Conservation (phyloP, 345 rosid species). For the Pelargonium nanum region DNA sequence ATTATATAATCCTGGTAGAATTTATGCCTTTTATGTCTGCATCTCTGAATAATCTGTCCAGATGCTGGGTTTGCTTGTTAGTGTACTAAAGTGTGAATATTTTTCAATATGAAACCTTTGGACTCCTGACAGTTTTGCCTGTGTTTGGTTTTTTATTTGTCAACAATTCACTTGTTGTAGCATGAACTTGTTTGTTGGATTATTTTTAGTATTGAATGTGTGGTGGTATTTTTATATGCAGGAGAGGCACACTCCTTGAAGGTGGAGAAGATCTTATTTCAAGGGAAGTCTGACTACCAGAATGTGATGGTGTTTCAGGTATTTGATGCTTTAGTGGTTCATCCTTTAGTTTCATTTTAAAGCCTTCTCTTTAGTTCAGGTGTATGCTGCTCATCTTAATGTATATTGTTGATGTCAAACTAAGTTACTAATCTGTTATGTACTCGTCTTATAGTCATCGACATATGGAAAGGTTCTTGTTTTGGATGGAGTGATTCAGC, state of each 20-base stretch:
- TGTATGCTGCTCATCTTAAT: not conserved
- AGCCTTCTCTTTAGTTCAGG: not conserved
- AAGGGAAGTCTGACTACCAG: slow-evolving; percentile 72
- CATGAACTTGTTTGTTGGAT: not conserved
- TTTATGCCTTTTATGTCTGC: not conserved
- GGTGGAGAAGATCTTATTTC: slow-evolving; percentile 56
- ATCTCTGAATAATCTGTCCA: not conserved
- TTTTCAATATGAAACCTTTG: no score
- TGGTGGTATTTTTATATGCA: slow-evolving; percentile 17
- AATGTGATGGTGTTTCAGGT: slow-evolving; percentile 44
- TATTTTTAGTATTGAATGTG: not conserved
- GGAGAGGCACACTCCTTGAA: slow-evolving; percentile 90
- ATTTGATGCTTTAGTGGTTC: slow-evolving; percentile 8
- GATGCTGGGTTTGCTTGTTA: not conserved
- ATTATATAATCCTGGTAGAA: no score
- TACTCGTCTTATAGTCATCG: slow-evolving; percentile 49
- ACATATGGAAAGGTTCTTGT: slow-evolving; percentile 91
- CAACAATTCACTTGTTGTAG: not conserved
- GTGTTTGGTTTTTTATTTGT: not conserved
- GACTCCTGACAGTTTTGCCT: no score
- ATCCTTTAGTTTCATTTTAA: not conserved
- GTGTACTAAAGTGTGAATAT: not conserved
- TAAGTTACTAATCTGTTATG: not conserved
- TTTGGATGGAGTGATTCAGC: slow-evolving; percentile 93
- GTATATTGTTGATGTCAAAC: not conserved